Evolutionary conservation across 371 early-diverging fungal species (phyloP), one percentile per base, ranked within the genome.

Genomic region (Mucor racemosus): DNA sequence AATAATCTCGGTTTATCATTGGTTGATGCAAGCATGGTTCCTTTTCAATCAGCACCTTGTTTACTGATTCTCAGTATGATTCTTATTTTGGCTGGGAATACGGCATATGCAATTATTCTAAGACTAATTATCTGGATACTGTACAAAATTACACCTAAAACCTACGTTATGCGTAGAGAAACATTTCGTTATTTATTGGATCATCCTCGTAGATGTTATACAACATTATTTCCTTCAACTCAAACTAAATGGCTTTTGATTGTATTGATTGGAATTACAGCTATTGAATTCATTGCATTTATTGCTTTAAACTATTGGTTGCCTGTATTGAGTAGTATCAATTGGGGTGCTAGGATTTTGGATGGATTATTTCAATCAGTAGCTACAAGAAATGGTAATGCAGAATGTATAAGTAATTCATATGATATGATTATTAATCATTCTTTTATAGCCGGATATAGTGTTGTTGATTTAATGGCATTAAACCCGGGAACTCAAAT

Each of bases 141-240:
- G 41, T 79, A 76, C 58, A 65, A 70, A 38, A n/a, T 74, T 1
- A 82, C 80, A 2, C 80, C 82, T 3, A 42, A 68, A 15, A 64
- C 74, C 0, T 63, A 67, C 31, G 61, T 46, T 1, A 74, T 77
- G 59, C 73, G 66, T 33, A 74, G 71, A 50, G 80, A 82, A 48
- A 75, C 80, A 3, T 64, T 78, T 11, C 62, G 65, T 4, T 78
- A 73, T 64, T 61, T 82, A 1, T 57, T 82, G 4, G 75, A 79
- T 58, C 82, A 82, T 60, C 82, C 82, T 11, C 79, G 82, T 54
- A 61, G 82, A 14, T 82, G 82, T 58, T 82, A 76, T 46, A 79
- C 78, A 3, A 77, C 72, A 4, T 44, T 82, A 3, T 82, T 82
- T 59, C 76, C 78, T 10, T 48, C 82, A 0, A 66, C 67, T 0